Base-by-base conservation (phyloP, 306 rosid genomes). In the Lablab purpureus region DNA sequence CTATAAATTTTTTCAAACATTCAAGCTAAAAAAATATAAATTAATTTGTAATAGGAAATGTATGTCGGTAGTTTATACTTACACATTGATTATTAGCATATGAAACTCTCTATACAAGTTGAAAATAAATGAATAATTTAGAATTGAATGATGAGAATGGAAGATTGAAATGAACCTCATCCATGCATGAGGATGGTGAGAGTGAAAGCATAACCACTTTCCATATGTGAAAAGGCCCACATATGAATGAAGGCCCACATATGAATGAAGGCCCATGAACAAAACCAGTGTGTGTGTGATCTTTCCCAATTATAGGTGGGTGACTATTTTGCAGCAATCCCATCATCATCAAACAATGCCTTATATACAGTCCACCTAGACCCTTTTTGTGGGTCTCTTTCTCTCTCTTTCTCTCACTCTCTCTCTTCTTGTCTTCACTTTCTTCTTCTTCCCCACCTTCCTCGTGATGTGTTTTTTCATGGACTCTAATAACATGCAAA, bases 381-480 rank as follows among this genome's bases (percentile, higher is more conserved):
- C 45, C 56, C 75, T 71, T 64, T 77, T 65, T 14, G 82, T 12
- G 71, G 10, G 46, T 34, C 82, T 11, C 81, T 14, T 22, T 25
- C 55, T 55, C 64, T 13, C 10, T n/a, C n/a, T n/a, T 25, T 23
- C 11, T 25, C 36, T 32, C 6, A 32, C 36, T 15, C 36, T 22
- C 62, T 23, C 40, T 59, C 40, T 27, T 27, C 37, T 2, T 59
- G 40, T 59, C 40, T 2, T 5, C 15, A n/a, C 32, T 34, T 43
- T 54, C 79, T 45, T 43, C 43, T 15, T 34, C 40, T 6, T 14
- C 64, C 41, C 74, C 67, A 74, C 88, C 83, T 54, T 80, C 86
- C 87, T 82, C 90, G 88, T 87, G 90, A 46, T 34, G 67, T 84
- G 91, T 87, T 88, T 70, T 63, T 4, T 12, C 36, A 10, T 59